Percentiles rank a stretch among this genome's conserved stretches.
These are phyloP conservation scores for Aquanectria penicillioides DNA, from an alignment of 2,329 filamentous ascomycete genomes.

Conservation along the genomic window DNA sequence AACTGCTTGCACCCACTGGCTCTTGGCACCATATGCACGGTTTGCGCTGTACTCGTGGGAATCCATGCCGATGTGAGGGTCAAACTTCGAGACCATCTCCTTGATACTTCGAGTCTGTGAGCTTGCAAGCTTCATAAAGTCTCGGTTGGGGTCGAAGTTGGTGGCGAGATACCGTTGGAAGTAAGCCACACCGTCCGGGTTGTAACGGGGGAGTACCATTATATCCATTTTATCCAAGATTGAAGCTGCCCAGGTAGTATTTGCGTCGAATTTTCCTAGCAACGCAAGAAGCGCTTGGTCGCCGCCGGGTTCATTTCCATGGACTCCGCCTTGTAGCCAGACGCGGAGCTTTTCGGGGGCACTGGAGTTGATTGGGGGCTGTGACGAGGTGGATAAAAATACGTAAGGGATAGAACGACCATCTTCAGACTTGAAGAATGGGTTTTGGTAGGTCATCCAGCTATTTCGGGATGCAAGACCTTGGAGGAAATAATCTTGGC, in stretches of 20 bases:
- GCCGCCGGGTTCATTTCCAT: constrained; percentile 42
- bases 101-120: constrained; percentile 42
- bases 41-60: constrained; percentile 42
- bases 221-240: constrained; percentile 43
- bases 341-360: constrained; percentile 37
- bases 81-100: constrained; percentile 31
- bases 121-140: constrained; percentile 40
- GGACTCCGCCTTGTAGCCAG: constrained; percentile 41
- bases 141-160: constrained; percentile 42
- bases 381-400: constrained; percentile 17
- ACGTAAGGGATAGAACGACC: constrained; percentile 37
- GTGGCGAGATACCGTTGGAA: constrained; percentile 42
- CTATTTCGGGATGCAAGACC: constrained; percentile 32
- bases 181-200: constrained; percentile 42
- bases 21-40: constrained; percentile 34
- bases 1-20: constrained; percentile 36
- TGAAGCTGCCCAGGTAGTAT: constrained; percentile 37
- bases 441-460: constrained; percentile 38
- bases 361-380: constrained; percentile 28
- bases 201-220: constrained; percentile 41
- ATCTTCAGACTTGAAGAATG: constrained; percentile 34
- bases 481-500: constrained; percentile 33
- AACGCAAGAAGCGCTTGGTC: constrained; percentile 41
- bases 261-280: constrained; percentile 41
- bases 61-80: constrained; percentile 40